phyloP scores from a whole-genome alignment of 2,329 filamentous ascomycete species.

The Chrysoporthe cubensis region DNA sequence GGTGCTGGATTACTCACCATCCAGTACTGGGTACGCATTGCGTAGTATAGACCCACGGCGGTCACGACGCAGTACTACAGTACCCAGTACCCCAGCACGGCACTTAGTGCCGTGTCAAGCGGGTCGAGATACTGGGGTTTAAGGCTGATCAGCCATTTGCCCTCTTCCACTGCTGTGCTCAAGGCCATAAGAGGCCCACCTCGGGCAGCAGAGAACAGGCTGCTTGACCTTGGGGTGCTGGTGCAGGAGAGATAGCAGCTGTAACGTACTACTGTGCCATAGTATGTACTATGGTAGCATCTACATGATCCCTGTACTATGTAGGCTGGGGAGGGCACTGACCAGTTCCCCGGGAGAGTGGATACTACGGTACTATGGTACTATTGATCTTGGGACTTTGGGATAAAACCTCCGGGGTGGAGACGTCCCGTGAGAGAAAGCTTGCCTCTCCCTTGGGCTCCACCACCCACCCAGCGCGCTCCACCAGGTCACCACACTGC shows the following conservation, averaged over 20 bases:
- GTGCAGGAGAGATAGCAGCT: neutral
- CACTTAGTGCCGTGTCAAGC: too few relatives aligned
- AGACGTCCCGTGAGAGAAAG: neutral
- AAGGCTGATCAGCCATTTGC: too few relatives aligned
- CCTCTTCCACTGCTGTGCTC: too few relatives aligned
- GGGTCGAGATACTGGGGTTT: too few relatives aligned
- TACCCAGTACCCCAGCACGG: too few relatives aligned
- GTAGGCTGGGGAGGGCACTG: neutral
- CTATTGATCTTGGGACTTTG: neutral
- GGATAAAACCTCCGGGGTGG: conserved; percentile 5
- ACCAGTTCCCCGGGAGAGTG: neutral
- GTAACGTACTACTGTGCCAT: too few relatives aligned
- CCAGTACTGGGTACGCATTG: too few relatives aligned
- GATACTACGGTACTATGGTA: neutral
- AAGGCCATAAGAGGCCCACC: neutral
- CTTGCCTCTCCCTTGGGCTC: neutral
- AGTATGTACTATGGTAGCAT: too few relatives aligned
- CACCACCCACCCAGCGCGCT: neutral
- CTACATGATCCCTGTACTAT: neutral
- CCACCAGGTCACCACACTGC: neutral
- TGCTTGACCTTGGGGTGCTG: neutral
- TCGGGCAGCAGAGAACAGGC: neutral
- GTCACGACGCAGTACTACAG: too few relatives aligned
- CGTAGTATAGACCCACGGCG: too few relatives aligned
- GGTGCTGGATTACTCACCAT: too few relatives aligned